phyloP scores from a whole-genome alignment of 148 eudicot species.

The Nepenthes gracilis region DNA sequence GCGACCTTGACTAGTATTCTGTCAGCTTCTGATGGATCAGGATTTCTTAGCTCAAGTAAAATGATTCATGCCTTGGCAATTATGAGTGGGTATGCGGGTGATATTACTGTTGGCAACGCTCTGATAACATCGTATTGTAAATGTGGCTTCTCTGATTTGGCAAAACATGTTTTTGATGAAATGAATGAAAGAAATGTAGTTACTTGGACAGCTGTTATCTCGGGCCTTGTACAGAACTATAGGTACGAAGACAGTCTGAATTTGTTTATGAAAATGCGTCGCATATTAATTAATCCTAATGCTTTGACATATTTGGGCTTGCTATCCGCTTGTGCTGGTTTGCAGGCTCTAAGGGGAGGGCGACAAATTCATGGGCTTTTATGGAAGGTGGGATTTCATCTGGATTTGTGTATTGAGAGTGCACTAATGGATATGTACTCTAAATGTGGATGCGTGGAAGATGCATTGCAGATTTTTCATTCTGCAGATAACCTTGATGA shows the following conservation, averaged over 20 bases:
- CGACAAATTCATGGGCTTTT: conserved; percentile 52
- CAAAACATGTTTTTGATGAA: conserved; percentile 46
- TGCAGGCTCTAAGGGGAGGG: conserved; percentile 52
- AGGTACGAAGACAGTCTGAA: conserved; percentile 48
- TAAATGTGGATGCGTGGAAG: conserved; percentile 54
- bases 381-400: conserved; percentile 51
- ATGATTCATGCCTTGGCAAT: conserved; percentile 56
- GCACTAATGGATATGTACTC: conserved; percentile 93
- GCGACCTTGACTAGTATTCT: conserved; percentile 64
- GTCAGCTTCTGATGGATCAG: conserved; percentile 29
- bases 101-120: conserved; percentile 54
- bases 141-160: conserved; percentile 31
- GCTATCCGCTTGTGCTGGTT: conserved; percentile 66
- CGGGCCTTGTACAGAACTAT: conserved; percentile 55
- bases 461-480: conserved; percentile 53
- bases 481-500: conserved; percentile 53
- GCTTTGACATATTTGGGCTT: conserved; percentile 54
- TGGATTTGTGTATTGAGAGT: conserved; percentile 65
- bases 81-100: conserved; percentile 38
- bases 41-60: conserved; percentile 14
- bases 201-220: conserved; percentile 80
- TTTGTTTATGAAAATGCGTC: conserved; percentile 40
- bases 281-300: conserved; percentile 49
- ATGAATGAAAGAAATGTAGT: conserved; percentile 53
- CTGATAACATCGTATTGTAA: conserved; percentile 52